Evolutionary conservation across 2,329 filamentous ascomycete species (phyloP).

Genomic region (Colletotrichum tofieldiae): DNA sequence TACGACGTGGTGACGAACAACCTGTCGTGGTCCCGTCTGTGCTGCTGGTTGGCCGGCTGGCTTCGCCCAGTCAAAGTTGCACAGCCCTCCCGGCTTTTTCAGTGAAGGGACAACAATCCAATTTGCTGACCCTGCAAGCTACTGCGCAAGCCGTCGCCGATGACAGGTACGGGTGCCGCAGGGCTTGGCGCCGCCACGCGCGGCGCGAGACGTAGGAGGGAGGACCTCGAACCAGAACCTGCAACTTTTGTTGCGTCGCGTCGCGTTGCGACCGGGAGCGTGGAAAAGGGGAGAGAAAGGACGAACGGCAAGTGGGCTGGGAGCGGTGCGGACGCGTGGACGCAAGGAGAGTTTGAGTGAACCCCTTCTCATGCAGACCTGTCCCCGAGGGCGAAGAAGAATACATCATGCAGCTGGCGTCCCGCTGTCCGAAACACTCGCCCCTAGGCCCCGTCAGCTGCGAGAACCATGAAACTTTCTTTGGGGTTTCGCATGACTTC

Average conservation of each 20-base stretch:
- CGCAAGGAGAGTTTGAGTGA: no score
- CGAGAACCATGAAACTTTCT: not conserved
- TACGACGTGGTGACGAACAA: not conserved
- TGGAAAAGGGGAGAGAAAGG: no score
- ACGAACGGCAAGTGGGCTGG: no score
- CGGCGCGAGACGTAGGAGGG: not conserved
- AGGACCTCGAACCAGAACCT: not conserved
- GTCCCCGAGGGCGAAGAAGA: not conserved
- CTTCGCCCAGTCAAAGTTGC: not conserved
- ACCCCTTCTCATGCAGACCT: no score
- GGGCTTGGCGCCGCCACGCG: not conserved
- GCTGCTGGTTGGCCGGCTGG: not conserved
- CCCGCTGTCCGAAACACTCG: not conserved
- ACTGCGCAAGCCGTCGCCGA: not conserved
- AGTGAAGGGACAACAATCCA: not conserved
- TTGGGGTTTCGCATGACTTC: not conserved
- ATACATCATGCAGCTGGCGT: not conserved
- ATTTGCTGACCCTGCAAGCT: not conserved
- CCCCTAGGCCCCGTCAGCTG: not conserved
- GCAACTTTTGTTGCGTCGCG: not conserved
- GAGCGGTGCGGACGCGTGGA: no score
- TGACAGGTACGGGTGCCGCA: not conserved
- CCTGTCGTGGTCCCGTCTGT: not conserved
- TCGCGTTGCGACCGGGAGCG: not conserved
- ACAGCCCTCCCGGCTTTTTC: not conserved